Base-by-base conservation (phyloP, 176 grass and related monocot species). In the Aegilops tauschii region DNA sequence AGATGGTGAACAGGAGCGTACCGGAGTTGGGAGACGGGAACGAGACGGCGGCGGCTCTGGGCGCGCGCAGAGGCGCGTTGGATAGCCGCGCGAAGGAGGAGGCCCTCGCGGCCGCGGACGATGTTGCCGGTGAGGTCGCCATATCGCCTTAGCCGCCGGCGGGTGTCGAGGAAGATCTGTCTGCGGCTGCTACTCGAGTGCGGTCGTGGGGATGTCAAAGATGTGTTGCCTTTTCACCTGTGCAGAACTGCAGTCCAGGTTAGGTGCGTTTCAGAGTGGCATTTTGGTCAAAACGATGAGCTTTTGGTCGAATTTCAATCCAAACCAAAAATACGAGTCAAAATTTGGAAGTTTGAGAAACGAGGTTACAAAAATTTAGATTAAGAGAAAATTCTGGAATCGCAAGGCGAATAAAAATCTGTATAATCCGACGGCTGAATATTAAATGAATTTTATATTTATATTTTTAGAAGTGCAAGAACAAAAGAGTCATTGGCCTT, bases 61-160 rank as follows among this genome's bases (percentile, higher is more conserved):
- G 74, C 47, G 73, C 81, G 12, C 70, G 83, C 59, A 77, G 25
- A 13, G 78, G 32, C 8, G 59, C 73, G 13, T 35, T 65, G 63
- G 84, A 40, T 21, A 82, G 80, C 50, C 72, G 75, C 4, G 90
- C 31, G 66, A 35, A 21, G 66, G 90, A 69, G 29, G 83, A 72
- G 36, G 89, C 63, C n/a, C 65, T 63, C 52, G 85, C 75, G 11
- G 36, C 80, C 44, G 37, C 12, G 12, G 83, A 83, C 63, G 92
- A 71, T 4, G 75, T 88, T 17, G 69, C 83, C 1, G 83, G 81
- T 80, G 90, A 75, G 65, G 92, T 78, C 65, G 87, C 87, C 84
- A 81, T 79, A 81, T 79, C 52, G 81, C 73, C 76, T 27, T 30
- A 23, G 44, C 73, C 73, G 75, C 78, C 21, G 47, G 73, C 47